These are phyloP conservation scores for Antrodiella citrinella DNA, from an alignment of 768 basidiomycete genomes.

Conservation along the genomic window DNA sequence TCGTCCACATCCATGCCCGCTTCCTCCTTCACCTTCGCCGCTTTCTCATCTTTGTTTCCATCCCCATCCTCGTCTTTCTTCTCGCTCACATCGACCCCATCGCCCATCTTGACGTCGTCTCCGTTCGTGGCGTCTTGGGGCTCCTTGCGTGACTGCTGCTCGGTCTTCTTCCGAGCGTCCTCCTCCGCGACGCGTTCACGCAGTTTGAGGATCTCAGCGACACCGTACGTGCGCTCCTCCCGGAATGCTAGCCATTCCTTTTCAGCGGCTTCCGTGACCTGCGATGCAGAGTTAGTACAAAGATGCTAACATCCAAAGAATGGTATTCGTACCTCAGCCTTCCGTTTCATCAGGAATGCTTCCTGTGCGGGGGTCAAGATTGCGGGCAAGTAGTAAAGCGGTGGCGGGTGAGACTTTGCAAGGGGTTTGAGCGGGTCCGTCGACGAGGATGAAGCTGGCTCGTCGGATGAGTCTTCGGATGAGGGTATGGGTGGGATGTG, in stretches of 20 bases:
- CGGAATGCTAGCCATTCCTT: conserved; percentile 63
- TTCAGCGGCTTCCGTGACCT: conserved; percentile 58
- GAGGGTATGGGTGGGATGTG: conserved; percentile 39
- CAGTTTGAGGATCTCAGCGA: conserved; percentile 54
- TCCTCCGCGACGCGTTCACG: conserved; percentile 62
- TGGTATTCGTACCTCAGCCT: conserved; percentile 42
- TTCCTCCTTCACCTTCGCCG: background rate
- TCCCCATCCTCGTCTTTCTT: background rate
- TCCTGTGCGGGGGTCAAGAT: conserved; percentile 64
- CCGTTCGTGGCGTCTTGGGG: conserved; percentile 10
- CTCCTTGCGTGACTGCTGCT: conserved; percentile 32
- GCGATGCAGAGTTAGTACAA: conserved; percentile 2
- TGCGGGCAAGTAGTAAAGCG: conserved; percentile 70
- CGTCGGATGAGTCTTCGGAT: conserved; percentile 21
- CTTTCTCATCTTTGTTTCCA: background rate
- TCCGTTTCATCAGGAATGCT: conserved; percentile 52
- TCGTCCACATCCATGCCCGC: background rate
- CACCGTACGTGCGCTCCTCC: conserved; percentile 47
- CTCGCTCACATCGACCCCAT: background rate
- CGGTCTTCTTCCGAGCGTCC: conserved; percentile 39
- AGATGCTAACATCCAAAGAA: conserved; percentile 10
- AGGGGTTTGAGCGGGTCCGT: conserved; percentile 35
- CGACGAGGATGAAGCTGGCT: conserved; percentile 12
- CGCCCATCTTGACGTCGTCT: conserved; percentile 21
- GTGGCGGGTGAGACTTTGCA: conserved; percentile 63